A percentile compares a stretch with the other conserved stretches of the same genome.
Evolutionary conservation across 306 rosid species (phyloP).

Genomic region (Lablab purpureus): DNA sequence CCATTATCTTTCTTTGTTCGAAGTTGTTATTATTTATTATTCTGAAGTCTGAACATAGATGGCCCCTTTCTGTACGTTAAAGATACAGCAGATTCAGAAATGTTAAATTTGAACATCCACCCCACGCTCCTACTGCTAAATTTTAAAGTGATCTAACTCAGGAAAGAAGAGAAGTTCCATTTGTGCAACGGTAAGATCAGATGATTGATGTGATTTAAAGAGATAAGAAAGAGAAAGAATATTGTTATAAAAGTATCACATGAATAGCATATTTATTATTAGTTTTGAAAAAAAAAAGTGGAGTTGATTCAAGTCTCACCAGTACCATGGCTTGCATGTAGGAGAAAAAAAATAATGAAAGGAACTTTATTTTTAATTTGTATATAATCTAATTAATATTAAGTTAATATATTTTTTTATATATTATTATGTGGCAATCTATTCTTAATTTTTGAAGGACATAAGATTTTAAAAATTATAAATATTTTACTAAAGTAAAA

Average conservation of each 20-base stretch:
- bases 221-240: not conserved
- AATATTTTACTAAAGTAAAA: too few relatives aligned
- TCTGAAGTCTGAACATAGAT: conserved; percentile 1
- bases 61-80: conserved; percentile 34
- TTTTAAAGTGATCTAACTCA: not conserved
- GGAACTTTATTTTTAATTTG: too few relatives aligned
- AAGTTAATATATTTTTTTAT: too few relatives aligned
- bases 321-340: too few relatives aligned
- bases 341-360: too few relatives aligned
- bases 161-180: not conserved
- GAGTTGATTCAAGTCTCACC: not conserved
- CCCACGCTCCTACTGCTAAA: not conserved
- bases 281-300: too few relatives aligned
- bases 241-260: too few relatives aligned
- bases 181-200: not conserved
- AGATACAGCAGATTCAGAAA: not conserved
- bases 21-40: not conserved
- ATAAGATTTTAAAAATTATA: too few relatives aligned
- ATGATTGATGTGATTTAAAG: not conserved
- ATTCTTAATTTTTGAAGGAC: too few relatives aligned
- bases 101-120: conserved; percentile 16
- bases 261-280: too few relatives aligned
- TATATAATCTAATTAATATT: too few relatives aligned
- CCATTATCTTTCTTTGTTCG: not conserved
- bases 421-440: too few relatives aligned